Evolutionary conservation across 768 basidiomycete genomes (phyloP).

Genomic region (Clitopilus passeckerianus): DNA sequence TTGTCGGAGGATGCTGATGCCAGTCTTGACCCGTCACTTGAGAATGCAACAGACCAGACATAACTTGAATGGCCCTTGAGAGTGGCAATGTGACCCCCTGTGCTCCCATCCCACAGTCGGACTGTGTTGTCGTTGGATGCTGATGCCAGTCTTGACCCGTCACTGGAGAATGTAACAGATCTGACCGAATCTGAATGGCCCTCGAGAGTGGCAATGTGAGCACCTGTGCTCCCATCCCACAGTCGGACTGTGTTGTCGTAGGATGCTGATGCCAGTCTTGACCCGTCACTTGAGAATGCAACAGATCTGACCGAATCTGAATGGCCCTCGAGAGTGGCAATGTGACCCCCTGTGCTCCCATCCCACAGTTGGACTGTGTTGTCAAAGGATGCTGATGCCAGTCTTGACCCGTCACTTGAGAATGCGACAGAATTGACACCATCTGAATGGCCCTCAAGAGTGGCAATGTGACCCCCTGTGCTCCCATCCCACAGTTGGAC

Average conservation of each 20-base stretch:
- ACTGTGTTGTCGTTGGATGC: not conserved
- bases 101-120: not conserved
- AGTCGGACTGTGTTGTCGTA: not conserved
- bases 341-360: not conserved
- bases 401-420: not conserved
- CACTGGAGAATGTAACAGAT: not conserved
- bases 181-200: not conserved
- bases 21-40: not conserved
- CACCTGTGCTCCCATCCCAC: not conserved
- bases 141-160: not conserved
- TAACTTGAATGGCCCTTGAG: not conserved
- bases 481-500: too few species aligned
- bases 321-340: not conserved
- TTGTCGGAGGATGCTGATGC: not conserved
- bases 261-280: not conserved
- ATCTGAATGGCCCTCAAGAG: not conserved
- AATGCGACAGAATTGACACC: not conserved
- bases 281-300: not conserved
- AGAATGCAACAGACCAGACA: not conserved
- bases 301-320: not conserved
- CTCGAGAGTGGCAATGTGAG: not conserved
- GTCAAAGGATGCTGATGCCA: not conserved
- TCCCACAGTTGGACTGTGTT: not conserved
- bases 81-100: not conserved
- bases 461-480: too few species aligned